Evolutionary conservation across 768 basidiomycete genomes (phyloP), one percentile per base, ranked within the genome.

Genomic region (Russula emetica): DNA sequence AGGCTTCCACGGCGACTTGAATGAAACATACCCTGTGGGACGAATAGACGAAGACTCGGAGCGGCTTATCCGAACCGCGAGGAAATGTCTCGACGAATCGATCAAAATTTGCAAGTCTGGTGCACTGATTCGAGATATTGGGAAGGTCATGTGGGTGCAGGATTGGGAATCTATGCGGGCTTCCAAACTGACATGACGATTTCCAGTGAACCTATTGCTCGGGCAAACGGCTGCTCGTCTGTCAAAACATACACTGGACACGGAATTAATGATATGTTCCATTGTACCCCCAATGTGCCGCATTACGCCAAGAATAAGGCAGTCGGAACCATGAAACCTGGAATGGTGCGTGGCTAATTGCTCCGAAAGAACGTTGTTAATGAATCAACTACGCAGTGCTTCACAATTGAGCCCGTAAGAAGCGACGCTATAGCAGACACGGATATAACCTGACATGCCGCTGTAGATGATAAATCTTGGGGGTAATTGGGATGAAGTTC

Each of bases 301-400:
- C 95, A 97, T 76, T 97, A 96, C 69, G 92, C 92, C 24, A 94
- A 94, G 73, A 95, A 92, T 72, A 96, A 94, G 75, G 92, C 91
- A 47, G 79, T 93, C 2, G 95, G 95, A 26, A 84, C 87, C 6
- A 96, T 98, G 94, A 94, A 93, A 73, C 76, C 90, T 26, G 95
- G 95, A 68, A 96, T 88, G 91, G 92, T 92, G 67, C 71, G 86
- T 75, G 16, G 84, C 82, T n/a, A 36, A 22, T 52, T 62, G 51
- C 38, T 38, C 51, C 61, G 38, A 54, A 62, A 36, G 42, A 42
- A n/a, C 30, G 54, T 38, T 38, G 42, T 56, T 20, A 44, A 50
- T 65, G 22, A 42, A 64, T 55, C 42, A 32, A 69, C 67, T 80
- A 32, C 34, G 22, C 53, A 73, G 74, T 70, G 67, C 51, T 92